Evolutionary conservation across 495 filamentous ascomycete genomes (phyloP), one percentile per base, ranked within the genome.

Genomic region (Venustampulla echinocandica): DNA sequence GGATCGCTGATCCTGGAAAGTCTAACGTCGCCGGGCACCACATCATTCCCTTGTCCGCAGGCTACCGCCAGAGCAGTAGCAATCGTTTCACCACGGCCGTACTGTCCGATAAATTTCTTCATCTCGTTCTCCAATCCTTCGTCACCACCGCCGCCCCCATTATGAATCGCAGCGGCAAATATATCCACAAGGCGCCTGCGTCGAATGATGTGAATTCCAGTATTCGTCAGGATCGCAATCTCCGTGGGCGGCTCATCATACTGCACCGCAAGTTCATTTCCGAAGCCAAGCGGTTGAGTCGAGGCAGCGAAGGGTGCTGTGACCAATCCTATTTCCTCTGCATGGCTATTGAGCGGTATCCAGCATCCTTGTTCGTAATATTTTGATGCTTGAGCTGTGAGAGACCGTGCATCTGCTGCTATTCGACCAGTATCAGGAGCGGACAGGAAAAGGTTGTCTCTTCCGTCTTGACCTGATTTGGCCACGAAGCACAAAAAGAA

Each of bases 41-140:
- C 73, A 54, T 90, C 87, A 18, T 81, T 75, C 14, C 85, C 88
- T 61, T 95, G 87, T 10, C 90, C 88, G 61, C 92, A 99, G 11
- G 89, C 89, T n/a, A 97, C 92, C 7, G 93, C 93, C 17, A 99
- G 71, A 9, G 93, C 87, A 43, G 89, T 90, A 0, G 93, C 87
- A 50, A 87, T 78, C 0, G 82, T 87, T 60, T 99, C 92, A 1
- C 77, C 79, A 1, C 85, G 75, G 25, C 93, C 93, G 62, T 97
- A 96, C 2, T 76, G 73, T 25, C 75, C 71, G 46, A 87, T 82
- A 56, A 97, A 95, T 44, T 76, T 85, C 43, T 81, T 82, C 32
- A 90, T 70, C 44, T 95, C 85, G 1, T 71, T 79, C 42, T 93
- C 85, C 3, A 89, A 57, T 3, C 81, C 87, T 33, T 95, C 89